Evolutionary conservation across 305 asterid species (phyloP).

Genomic region (Fraxinus angustifolia): DNA sequence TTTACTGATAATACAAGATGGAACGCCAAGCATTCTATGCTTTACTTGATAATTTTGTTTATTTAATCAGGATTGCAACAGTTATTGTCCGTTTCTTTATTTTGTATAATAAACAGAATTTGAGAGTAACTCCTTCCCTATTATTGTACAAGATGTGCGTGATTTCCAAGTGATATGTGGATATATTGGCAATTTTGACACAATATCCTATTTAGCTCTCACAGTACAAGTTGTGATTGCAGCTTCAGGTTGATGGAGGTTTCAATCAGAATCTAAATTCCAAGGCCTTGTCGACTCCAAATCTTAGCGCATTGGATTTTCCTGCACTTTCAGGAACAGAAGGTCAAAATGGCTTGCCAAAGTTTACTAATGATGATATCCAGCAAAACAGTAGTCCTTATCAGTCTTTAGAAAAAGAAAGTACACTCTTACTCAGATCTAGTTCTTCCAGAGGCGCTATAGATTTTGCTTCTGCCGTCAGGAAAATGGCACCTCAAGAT

Average conservation of each 20-base stretch:
- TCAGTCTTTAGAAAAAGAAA: conserved; percentile 43
- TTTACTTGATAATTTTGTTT: neutral
- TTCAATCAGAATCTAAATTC: conserved; percentile 52
- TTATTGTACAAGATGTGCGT: neutral
- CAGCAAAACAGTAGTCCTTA: conserved; percentile 32
- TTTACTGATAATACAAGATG: neutral
- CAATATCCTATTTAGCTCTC: neutral
- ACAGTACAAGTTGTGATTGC: conserved; percentile 22
- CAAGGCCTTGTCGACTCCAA: conserved; percentile 55
- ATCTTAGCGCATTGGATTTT: conserved; percentile 54
- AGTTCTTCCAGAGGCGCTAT: conserved; percentile 56
- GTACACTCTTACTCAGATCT: conserved; percentile 41
- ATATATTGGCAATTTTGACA: neutral
- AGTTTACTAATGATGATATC: conserved; percentile 31
- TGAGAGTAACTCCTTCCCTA: neutral
- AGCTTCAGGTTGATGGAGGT: conserved; percentile 77
- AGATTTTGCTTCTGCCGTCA: conserved; percentile 77
- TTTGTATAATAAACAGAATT: neutral
- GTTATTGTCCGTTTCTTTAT: neutral
- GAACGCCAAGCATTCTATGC: neutral
- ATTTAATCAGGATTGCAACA: neutral
- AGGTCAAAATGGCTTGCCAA: conserved; percentile 29
- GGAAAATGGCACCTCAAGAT: conserved; percentile 68
- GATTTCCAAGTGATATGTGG: neutral
- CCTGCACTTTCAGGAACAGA: conserved; percentile 47